These are phyloP conservation scores for Fusarium ambrosium DNA, from an alignment of 2,329 filamentous ascomycete species.

Conservation along the genomic window DNA sequence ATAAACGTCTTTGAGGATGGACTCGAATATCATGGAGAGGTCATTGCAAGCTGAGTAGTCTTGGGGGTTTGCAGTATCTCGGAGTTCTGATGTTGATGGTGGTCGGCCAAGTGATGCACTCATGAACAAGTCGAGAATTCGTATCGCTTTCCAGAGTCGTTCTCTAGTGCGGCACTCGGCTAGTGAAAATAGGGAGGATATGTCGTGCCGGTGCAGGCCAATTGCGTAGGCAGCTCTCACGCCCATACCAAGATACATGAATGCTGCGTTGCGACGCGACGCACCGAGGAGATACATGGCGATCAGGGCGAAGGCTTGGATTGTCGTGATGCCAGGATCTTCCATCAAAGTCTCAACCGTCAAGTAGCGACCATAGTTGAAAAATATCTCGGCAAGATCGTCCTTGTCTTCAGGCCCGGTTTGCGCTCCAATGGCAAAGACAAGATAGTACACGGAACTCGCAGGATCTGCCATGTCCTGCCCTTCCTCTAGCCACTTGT, in stretches of 20 bases:
- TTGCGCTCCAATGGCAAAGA: slow-evolving; percentile 52
- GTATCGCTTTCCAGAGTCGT: slow-evolving; percentile 51
- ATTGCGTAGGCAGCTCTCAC: slow-evolving; percentile 54
- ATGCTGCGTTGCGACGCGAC: slow-evolving; percentile 54
- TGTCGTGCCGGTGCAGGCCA: slow-evolving; percentile 50
- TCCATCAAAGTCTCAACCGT: slow-evolving; percentile 52
- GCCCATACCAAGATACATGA: slow-evolving; percentile 55
- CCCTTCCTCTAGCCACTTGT: slow-evolving; percentile 47
- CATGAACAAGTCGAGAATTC: slow-evolving; percentile 52
- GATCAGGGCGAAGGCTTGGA: slow-evolving; percentile 53
- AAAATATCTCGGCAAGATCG: slow-evolving; percentile 50
- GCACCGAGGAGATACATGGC: slow-evolving; percentile 54
- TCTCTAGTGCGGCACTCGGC: slow-evolving; percentile 47
- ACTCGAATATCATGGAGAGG: slow-evolving; percentile 54
- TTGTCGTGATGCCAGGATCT: slow-evolving; percentile 51
- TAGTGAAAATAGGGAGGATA: slow-evolving; percentile 45
- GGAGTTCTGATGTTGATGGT: slow-evolving; percentile 49
- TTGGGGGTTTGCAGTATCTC: slow-evolving; percentile 41
- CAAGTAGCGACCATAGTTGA: slow-evolving; percentile 52
- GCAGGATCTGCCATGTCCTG: slow-evolving; percentile 34
- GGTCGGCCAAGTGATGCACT: slow-evolving; percentile 52
- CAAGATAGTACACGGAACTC: slow-evolving; percentile 46
- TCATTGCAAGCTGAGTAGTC: slow-evolving; percentile 49
- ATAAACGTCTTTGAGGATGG: slow-evolving; percentile 53
- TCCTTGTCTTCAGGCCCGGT: slow-evolving; percentile 51